Conservation (phyloP, 2,329 filamentous ascomycete genomes). For the Pyrenochaeta sp. region DNA sequence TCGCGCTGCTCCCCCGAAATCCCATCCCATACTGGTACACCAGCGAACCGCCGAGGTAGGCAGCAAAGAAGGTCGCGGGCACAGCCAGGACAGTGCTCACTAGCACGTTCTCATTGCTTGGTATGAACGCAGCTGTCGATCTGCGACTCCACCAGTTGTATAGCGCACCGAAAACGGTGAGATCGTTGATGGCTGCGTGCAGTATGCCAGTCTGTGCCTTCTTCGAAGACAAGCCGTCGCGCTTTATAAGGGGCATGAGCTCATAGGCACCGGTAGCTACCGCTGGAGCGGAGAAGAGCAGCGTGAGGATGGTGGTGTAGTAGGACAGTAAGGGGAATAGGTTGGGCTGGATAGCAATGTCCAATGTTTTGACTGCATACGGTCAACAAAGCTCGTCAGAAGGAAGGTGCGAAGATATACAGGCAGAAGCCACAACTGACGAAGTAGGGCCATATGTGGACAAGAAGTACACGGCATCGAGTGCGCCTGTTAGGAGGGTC, state of each 20-base stretch:
- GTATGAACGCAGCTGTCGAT: constrained; percentile 43
- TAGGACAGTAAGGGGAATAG: constrained; percentile 53
- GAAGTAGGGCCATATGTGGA: constrained; percentile 45
- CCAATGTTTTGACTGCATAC: constrained; percentile 35
- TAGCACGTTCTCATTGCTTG: constrained; percentile 47
- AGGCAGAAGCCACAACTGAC: constrained; percentile 40
- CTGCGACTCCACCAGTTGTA: constrained; percentile 57
- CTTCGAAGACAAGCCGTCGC: constrained; percentile 53
- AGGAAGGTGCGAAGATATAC: constrained; percentile 13
- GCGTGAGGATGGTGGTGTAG: constrained; percentile 55
- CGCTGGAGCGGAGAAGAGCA: constrained; percentile 44
- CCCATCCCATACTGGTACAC: constrained; percentile 59
- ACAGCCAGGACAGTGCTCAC: constrained; percentile 48
- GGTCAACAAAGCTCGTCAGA: background rate
- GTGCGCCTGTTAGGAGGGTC: constrained; percentile 51
- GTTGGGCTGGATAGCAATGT: constrained; percentile 33
- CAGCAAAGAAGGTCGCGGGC: constrained; percentile 49
- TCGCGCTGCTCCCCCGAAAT: constrained; percentile 39
- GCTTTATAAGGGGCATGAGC: constrained; percentile 52
- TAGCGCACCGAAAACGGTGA: constrained; percentile 49
- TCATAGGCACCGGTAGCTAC: constrained; percentile 46
- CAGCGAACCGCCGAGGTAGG: constrained; percentile 55
- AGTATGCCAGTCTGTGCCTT: constrained; percentile 54
- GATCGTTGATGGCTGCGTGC: constrained; percentile 55
- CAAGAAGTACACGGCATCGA: constrained; percentile 52